Conservation (phyloP, 352 stramenopile species). For the Globisporangium viniferum region DNA sequence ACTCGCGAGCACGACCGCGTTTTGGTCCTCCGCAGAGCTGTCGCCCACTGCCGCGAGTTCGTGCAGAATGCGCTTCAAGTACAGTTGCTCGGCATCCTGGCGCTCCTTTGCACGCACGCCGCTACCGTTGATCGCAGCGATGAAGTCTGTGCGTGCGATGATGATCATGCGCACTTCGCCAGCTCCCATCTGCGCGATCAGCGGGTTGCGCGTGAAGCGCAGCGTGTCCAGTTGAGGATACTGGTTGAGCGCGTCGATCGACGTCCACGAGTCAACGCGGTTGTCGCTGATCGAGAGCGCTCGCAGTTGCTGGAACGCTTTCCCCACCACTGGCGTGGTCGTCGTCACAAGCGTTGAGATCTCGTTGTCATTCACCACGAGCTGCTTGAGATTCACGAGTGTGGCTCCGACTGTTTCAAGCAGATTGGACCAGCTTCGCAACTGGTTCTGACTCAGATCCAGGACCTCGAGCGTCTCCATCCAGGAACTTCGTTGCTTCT, state of each 20-base stretch:
- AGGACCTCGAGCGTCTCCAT: conserved; percentile 39
- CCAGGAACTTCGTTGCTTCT: conserved; percentile 17
- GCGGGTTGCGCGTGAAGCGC: conserved; percentile 65
- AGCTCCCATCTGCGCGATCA: conserved; percentile 60
- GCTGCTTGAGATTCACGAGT: conserved; percentile 50
- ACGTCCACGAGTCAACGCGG: conserved; percentile 65
- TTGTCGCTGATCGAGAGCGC: conserved; percentile 67
- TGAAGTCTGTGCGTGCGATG: conserved; percentile 46
- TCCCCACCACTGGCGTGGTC: neutral
- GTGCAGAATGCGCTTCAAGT: conserved; percentile 77
- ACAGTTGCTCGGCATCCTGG: conserved; percentile 74
- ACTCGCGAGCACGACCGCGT: conserved; percentile 27
- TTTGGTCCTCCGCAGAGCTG: conserved; percentile 18
- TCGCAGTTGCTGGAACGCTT: conserved; percentile 43
- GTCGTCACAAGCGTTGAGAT: conserved; percentile 39
- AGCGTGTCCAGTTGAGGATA: conserved; percentile 56
- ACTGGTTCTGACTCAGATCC: conserved; percentile 61
- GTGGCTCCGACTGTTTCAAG: conserved; percentile 28
- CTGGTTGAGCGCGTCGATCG: conserved; percentile 67
- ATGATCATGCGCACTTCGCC: conserved; percentile 70
- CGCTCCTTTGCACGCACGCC: conserved; percentile 59
- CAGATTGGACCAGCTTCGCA: conserved; percentile 51
- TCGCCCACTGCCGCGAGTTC: conserved; percentile 49
- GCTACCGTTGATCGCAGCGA: conserved; percentile 69
- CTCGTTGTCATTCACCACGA: conserved; percentile 62